Conservation (phyloP, 805 yeast genomes). For the Candida incommunis region DNA sequence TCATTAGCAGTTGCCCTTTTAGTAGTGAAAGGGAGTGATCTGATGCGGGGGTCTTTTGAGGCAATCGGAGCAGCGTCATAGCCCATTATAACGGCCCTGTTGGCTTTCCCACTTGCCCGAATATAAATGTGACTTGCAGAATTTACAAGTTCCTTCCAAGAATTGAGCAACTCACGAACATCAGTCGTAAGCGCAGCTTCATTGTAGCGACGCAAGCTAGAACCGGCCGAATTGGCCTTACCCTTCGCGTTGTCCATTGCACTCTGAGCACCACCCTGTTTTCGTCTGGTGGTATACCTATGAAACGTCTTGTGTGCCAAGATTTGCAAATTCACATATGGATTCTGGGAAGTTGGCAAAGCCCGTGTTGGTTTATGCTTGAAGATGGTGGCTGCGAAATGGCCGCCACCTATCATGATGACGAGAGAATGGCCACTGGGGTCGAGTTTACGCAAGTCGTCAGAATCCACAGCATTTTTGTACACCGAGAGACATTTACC, state of each 20-base stretch:
- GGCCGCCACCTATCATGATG: slow-evolving; percentile 95
- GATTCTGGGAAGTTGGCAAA: slow-evolving; percentile 46
- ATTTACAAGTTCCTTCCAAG: slow-evolving; percentile 46
- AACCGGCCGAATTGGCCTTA: slow-evolving; percentile 93
- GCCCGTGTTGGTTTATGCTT: slow-evolving; percentile 45
- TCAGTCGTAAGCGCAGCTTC: slow-evolving; percentile 74
- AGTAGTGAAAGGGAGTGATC: slow-evolving; percentile 77
- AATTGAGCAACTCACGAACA: slow-evolving; percentile 47
- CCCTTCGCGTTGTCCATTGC: slow-evolving; percentile 88
- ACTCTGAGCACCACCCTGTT: slow-evolving; percentile 95
- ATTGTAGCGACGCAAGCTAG: slow-evolving; percentile 75
- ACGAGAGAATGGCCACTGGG: slow-evolving; percentile 41
- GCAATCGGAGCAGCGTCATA: slow-evolving; percentile 42
- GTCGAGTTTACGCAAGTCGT: slow-evolving; percentile 29
- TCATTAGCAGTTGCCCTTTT: slow-evolving; percentile 74
- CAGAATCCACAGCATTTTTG: slow-evolving; percentile 41
- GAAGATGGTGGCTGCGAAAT: slow-evolving; percentile 90
- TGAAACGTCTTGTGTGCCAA: slow-evolving; percentile 77
- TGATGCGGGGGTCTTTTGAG: slow-evolving; percentile 46
- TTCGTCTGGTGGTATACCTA: slow-evolving; percentile 88
- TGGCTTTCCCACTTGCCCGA: slow-evolving; percentile 65
- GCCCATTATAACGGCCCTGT: slow-evolving; percentile 50
- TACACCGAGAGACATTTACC: slow-evolving; percentile 49
- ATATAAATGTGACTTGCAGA: slow-evolving; percentile 60
- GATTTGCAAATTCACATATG: slow-evolving; percentile 25